Conservation (phyloP, 139 green algal genomes). For the Raphidocelis subcapitata region DNA sequence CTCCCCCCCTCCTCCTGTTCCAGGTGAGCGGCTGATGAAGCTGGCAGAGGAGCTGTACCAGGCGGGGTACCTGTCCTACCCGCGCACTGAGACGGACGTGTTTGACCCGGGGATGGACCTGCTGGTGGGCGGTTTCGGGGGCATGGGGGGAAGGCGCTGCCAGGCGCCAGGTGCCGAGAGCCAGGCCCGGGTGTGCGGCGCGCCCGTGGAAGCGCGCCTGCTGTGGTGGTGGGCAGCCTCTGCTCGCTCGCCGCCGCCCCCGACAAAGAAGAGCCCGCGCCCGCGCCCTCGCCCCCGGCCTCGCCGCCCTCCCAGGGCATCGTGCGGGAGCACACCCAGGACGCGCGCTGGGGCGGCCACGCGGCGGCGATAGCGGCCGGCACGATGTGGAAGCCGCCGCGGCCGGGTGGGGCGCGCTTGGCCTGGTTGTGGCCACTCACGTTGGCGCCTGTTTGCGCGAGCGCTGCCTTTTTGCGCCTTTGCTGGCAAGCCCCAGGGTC, state of each 20-base stretch:
- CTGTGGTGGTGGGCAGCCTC: too few species aligned
- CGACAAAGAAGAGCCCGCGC: too few species aligned
- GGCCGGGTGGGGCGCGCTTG: slow-evolving; percentile 40
- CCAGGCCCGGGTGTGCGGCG: too few species aligned
- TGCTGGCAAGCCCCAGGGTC: too few species aligned
- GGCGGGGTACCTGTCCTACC: slow-evolving; percentile 93
- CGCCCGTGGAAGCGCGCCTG: too few species aligned
- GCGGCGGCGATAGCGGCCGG: slow-evolving; percentile 52
- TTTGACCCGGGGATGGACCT: slow-evolving; percentile 83
- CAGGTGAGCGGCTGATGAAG: slow-evolving; percentile 86
- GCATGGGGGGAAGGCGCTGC: too few species aligned
- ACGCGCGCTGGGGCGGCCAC: slow-evolving; percentile 62
- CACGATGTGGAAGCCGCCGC: slow-evolving; percentile 67
- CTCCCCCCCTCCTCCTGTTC: neutral
- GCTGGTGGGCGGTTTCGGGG: slow-evolving; percentile 3
- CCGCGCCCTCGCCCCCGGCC: neutral
- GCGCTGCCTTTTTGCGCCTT: too few species aligned
- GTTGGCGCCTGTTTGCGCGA: too few species aligned
- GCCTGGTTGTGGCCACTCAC: neutral
- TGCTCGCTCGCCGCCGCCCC: too few species aligned
- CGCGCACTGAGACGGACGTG: slow-evolving; percentile 93
- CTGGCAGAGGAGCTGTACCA: slow-evolving; percentile 98
- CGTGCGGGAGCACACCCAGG: slow-evolving; percentile 49
- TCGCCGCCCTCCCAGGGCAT: slow-evolving; percentile 66
- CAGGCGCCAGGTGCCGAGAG: too few species aligned